Percentiles rank a stretch among this genome's conserved stretches.
Evolutionary conservation across 2,329 filamentous ascomycete genomes (phyloP).

Genomic region (Hypoxylon sp.): DNA sequence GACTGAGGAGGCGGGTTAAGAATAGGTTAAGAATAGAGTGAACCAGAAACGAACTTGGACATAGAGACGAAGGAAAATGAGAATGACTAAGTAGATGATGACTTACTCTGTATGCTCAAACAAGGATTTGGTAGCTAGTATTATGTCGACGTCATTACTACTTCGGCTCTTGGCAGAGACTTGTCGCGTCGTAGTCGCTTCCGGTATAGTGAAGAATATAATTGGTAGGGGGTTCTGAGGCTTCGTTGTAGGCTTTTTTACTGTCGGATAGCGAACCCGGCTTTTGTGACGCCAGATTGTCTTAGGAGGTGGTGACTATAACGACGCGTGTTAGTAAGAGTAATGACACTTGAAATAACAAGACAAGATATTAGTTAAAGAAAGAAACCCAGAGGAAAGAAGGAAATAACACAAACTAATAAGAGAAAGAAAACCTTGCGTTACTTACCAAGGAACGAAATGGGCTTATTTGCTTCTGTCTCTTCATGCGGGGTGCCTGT

Average conservation of each 20-base stretch:
- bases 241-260: neutral
- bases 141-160: constrained; percentile 21
- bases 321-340: neutral
- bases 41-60: neutral
- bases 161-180: constrained; percentile 18
- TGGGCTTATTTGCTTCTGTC: constrained; percentile 18
- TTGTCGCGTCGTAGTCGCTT: neutral
- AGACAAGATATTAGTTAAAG: neutral
- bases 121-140: constrained; percentile 26
- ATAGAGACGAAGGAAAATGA: neutral
- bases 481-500: constrained; percentile 11
- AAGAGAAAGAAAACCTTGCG: neutral
- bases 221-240: constrained; percentile 12
- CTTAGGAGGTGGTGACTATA: constrained; percentile 18
- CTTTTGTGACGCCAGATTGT: neutral
- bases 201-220: constrained; percentile 27
- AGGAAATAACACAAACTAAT: neutral
- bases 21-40: neutral
- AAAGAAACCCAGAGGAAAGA: neutral
- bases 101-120: constrained; percentile 38
- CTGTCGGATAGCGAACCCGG: neutral
- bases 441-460: constrained; percentile 25
- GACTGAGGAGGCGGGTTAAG: neutral
- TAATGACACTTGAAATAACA: neutral
- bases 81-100: neutral